A percentile compares a stretch with the other conserved stretches of the same genome.
Evolutionary conservation across 768 basidiomycete genomes (phyloP).

Genomic region (Austroboletus festivus): DNA sequence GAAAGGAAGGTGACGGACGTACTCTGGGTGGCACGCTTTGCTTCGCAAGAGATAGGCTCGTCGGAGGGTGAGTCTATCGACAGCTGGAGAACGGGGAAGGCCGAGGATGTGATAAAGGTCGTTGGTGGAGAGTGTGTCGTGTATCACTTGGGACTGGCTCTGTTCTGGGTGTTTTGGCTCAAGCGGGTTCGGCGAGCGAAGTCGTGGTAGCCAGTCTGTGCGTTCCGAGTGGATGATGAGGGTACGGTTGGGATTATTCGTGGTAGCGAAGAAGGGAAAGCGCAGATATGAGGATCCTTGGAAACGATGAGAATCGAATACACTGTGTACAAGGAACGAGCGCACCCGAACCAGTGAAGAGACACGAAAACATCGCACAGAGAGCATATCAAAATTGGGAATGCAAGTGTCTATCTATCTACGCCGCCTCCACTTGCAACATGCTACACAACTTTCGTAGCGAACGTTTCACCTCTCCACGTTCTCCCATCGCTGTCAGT

Average conservation of each 20-base stretch:
- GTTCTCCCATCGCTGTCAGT: constrained; percentile 90
- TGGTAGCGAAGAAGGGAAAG: constrained; percentile 55
- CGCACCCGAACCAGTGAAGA: constrained; percentile 29
- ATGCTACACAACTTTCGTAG: constrained; percentile 51
- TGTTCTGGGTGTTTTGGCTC: constrained; percentile 4
- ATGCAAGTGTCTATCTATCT: background rate
- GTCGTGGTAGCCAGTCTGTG: constrained; percentile 28
- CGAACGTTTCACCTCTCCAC: constrained; percentile 69
- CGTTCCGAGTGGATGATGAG: constrained; percentile 22
- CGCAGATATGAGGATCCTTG: constrained; percentile 62
- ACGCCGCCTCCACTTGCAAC: constrained; percentile 36
- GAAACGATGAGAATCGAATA: background rate
- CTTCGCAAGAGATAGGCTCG: constrained; percentile 76
- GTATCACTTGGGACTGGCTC: constrained; percentile 20
- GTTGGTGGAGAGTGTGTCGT: constrained; percentile 55
- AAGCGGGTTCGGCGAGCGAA: constrained; percentile 9
- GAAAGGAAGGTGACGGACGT: constrained; percentile 31
- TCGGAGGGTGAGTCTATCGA: constrained; percentile 63
- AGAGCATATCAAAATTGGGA: background rate
- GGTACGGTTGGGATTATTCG: constrained; percentile 43
- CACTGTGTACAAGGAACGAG: no score
- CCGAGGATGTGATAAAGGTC: constrained; percentile 77
- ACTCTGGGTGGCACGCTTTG: constrained; percentile 85
- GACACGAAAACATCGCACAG: constrained; percentile 33
- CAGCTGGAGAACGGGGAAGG: constrained; percentile 42